Percentiles rank a stretch among this genome's conserved stretches.
phyloP scores from a whole-genome alignment of 129 eudicot species.

The Helianthus tuberosus region DNA sequence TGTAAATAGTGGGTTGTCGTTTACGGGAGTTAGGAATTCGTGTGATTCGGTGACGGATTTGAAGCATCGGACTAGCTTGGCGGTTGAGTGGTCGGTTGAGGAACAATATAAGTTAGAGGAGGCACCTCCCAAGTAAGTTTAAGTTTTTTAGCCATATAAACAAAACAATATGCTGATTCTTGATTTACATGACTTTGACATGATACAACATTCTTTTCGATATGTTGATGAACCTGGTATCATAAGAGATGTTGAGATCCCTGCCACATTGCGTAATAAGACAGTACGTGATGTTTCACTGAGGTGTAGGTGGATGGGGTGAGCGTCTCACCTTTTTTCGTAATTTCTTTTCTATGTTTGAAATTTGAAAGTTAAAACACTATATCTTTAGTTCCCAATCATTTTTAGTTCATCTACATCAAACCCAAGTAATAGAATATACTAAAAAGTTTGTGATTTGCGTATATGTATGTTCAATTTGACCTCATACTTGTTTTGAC shows the following conservation, averaged over 20 bases:
- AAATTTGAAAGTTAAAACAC: not conserved
- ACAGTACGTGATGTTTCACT: slow-evolving; percentile 98
- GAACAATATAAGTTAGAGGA: slow-evolving; percentile 86
- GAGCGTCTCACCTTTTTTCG: slow-evolving; percentile 43
- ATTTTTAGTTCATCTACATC: not conserved
- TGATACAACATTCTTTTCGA: too few species aligned
- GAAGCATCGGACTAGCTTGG: slow-evolving; percentile 62
- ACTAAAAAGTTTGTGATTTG: too few species aligned
- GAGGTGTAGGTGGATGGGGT: slow-evolving; percentile 93
- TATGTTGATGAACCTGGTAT: too few species aligned
- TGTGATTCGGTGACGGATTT: slow-evolving; percentile 61
- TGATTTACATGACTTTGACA: too few species aligned
- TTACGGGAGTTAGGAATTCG: slow-evolving; percentile 35
- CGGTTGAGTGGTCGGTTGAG: slow-evolving; percentile 82
- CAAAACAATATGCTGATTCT: too few species aligned
- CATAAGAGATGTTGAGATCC: too few species aligned
- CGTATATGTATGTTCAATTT: too few species aligned
- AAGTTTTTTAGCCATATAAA: slow-evolving; percentile 16
- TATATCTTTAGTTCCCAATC: not conserved
- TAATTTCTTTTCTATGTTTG: not conserved
- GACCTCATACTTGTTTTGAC: too few species aligned
- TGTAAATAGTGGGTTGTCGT: slow-evolving; percentile 28
- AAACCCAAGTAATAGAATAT: not conserved
- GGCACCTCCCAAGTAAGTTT: slow-evolving; percentile 73
- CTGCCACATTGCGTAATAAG: too few species aligned